Evolutionary conservation across 345 rosid genomes (phyloP), one percentile per base, ranked within the genome.

Genomic region (Citrus sinensis): DNA sequence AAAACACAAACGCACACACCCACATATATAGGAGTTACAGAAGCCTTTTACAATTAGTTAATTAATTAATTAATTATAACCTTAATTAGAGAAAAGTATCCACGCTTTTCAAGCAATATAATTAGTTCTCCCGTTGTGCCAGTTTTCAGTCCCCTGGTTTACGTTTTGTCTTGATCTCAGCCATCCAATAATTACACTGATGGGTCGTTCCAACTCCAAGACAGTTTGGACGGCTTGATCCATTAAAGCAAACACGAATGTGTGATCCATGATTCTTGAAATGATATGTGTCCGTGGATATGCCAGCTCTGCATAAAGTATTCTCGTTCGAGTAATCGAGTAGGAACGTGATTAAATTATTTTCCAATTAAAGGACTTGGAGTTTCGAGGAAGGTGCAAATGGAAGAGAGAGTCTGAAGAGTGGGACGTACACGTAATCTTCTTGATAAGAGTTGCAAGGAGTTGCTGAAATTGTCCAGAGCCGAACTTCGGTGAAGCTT

Each of bases 371-470:
- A 62, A 20, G 60, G 61, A 13, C 5, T 17, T 5, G 58, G 5
- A 69, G 82, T 82, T 87, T 86, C 90, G 4, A 64, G 88, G 92
- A 89, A 89, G 87, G 81, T 89, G 86, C 80, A 13, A 17, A 62
- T 72, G 62, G 24, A 10, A 34, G 9, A 11, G 68, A 56, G 32
- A 24, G 37, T 30, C 1, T 6, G 16, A 16, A 9, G 17, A 11
- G 65, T 27, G 16, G 16, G 51, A 46, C 51, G 0, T 13, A 16
- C 10, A 46, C 51, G 17, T 3, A 46, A 10, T 46, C 17, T 46
- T 68, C 40, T 60, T 22, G 70, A 51, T 30, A n/a, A 16, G n/a
- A 29, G 14, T 29, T 69, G 67, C 51, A 56, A 64, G n/a, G 72
- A 39, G 6, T 75, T 63, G 80, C 81, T 80, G 65, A 37, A 58